Base-by-base conservation (phyloP, 2,329 filamentous ascomycete genomes). In the Chaetomiaceae sp. region DNA sequence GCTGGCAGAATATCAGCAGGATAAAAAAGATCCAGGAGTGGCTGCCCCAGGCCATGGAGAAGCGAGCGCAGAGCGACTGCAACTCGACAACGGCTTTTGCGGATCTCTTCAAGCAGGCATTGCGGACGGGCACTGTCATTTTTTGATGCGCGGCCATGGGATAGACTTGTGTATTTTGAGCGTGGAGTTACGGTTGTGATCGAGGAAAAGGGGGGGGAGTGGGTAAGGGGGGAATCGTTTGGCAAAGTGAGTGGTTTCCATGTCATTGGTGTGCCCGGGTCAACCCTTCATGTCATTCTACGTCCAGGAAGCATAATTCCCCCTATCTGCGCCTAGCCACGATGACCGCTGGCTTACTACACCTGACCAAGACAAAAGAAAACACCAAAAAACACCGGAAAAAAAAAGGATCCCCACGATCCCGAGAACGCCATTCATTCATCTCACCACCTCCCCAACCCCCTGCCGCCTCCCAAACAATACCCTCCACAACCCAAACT, bases 1-100 rank as follows among this genome's bases (percentile, higher is more conserved):
- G 25, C 5, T 29, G 18, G 29, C 30, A 30, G 55, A 84, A 84
- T 60, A 74, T 80, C 52, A 81, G 80, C 53, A 73, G 87, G 20
- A 78, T 87, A 53, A 73, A 80, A 62, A 84, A 84, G 67, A 87
- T 90, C 48, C 66, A 72, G 50, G 76, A 82, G 58, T 89, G 81
- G 79, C 62, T 85, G 66, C 77, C 80, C 0, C 67, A 78, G 58
- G 82, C 82, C 2, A 60, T 81, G 60, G 72, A 79, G 37, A 82
- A 77, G 67, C 71, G 75, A 56, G 63, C 69, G 18, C 66, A 74
- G 53, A 84, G 79, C 65, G 77, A 80, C 51, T 85, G 82, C 59
- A 65, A 64, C 46, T 74, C 75, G 25, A 80, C 76, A 2, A 66
- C 73, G 23, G 69, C 71, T 4, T 82, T 80, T 67, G 80, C 79